Percentiles rank a stretch among this genome's conserved stretches.
Evolutionary conservation across 805 yeast genomes (phyloP).

Genomic region (Kuraishia floccosa): DNA sequence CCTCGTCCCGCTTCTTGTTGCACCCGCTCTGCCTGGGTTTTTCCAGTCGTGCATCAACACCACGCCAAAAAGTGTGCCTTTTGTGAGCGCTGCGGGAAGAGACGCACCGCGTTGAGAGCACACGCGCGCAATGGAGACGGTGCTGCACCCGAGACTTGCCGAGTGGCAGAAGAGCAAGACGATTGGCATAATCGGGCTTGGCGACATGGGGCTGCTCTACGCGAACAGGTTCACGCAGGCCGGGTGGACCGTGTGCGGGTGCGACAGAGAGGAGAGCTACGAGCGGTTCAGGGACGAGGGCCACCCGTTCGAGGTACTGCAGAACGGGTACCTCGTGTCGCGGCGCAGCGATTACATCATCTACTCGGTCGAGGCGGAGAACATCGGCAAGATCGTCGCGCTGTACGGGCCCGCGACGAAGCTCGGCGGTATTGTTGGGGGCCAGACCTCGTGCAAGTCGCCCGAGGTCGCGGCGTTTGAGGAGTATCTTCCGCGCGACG

Average conservation of each 20-base stretch:
- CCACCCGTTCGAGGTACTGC: constrained; percentile 42
- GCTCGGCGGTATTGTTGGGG: constrained; percentile 88
- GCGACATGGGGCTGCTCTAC: constrained; percentile 92
- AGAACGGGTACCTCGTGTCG: constrained; percentile 78
- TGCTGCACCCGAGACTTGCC: no score
- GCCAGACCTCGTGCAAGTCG: constrained; percentile 91
- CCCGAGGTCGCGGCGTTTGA: constrained; percentile 89
- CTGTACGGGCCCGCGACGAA: constrained; percentile 83
- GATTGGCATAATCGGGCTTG: constrained; percentile 90
- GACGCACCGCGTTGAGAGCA: no score
- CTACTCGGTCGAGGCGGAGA: constrained; percentile 90
- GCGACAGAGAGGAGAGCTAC: constrained; percentile 66
- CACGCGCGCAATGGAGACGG: no score
- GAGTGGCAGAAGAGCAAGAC: constrained; percentile 22
- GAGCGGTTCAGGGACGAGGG: constrained; percentile 29
- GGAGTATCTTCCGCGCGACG: constrained; percentile 60
- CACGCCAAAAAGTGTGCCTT: background rate
- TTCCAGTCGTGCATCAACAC: background rate
- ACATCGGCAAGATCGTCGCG: constrained; percentile 59
- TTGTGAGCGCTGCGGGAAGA: no score
- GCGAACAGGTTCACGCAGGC: constrained; percentile 68
- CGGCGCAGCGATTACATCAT: constrained; percentile 73
- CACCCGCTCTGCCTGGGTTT: background rate
- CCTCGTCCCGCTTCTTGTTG: no score
- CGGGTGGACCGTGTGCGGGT: constrained; percentile 86